A percentile compares a stretch with the other conserved stretches of the same genome.
Conservation (phyloP, 768 basidiomycete genomes). For the Cystofilobasidium bisporidii region DNA sequence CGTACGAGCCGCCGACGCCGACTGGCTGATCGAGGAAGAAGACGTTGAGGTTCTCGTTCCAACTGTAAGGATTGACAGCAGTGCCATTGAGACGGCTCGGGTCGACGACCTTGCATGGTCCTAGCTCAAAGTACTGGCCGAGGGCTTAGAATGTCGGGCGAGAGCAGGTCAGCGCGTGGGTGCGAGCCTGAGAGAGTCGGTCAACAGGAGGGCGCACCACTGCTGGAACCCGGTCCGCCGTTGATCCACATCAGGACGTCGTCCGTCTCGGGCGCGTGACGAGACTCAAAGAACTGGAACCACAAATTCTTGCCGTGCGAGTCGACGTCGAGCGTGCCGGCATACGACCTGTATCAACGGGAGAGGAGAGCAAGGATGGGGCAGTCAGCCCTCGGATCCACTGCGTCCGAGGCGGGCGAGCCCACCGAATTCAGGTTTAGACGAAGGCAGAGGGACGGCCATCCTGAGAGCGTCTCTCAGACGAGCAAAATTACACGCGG, state of each 20-base stretch:
- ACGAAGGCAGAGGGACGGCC: no score
- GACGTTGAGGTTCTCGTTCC: conserved; percentile 30
- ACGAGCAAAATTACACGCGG: background rate
- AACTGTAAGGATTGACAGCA: conserved; percentile 25
- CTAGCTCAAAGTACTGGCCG: background rate
- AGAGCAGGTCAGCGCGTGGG: no score
- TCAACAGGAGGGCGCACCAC: no score
- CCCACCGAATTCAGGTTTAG: no score
- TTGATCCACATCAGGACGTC: conserved; percentile 25
- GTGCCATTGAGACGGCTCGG: conserved; percentile 20
- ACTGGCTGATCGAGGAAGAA: conserved; percentile 33
- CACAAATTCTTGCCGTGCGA: conserved; percentile 16
- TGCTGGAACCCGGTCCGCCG: background rate
- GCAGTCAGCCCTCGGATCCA: no score
- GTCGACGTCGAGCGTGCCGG: conserved; percentile 30
- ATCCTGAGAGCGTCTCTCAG: no score
- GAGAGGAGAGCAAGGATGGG: no score
- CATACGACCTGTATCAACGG: conserved; percentile 1
- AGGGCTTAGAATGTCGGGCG: no score
- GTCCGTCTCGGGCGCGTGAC: conserved; percentile 25
- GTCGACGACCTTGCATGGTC: conserved; percentile 22
- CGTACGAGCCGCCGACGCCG: conserved; percentile 31
- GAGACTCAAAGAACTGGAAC: conserved; percentile 28
- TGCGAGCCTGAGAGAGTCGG: no score
- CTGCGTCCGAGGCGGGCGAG: no score